Percentiles rank a stretch among this genome's conserved stretches.
Evolutionary conservation across 78 protist species (phyloP).

Genomic region (Diacronema lutheri): DNA sequence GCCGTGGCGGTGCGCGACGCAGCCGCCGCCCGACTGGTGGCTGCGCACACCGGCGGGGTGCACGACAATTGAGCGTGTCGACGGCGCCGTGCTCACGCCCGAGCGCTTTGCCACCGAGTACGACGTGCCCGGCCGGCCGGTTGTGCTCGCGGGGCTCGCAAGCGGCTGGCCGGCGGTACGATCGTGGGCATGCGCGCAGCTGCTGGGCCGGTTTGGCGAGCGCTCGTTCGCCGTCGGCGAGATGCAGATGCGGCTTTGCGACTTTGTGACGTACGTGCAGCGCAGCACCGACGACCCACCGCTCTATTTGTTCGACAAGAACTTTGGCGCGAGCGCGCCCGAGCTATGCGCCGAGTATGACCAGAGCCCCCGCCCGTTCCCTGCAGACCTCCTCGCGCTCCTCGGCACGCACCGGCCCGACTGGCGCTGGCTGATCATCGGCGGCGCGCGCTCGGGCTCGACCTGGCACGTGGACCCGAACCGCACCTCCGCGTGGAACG

Average conservation of each 20-base stretch:
- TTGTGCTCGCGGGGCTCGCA: neutral
- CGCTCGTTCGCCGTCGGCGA: neutral
- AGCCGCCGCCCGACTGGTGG: neutral
- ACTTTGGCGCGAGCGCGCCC: conserved; percentile 55
- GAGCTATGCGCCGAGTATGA: conserved; percentile 43
- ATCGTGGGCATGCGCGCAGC: neutral
- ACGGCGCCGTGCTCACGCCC: neutral
- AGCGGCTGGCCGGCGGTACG: neutral
- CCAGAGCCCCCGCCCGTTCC: neutral
- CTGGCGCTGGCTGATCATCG: conserved; percentile 59
- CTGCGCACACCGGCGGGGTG: neutral
- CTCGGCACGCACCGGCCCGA: conserved; percentile 43
- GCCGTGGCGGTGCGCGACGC: conserved; percentile 6
- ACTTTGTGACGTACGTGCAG: conserved; percentile 43
- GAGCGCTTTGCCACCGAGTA: neutral
- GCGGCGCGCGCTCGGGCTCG: conserved; percentile 67
- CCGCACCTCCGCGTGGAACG: conserved; percentile 24
- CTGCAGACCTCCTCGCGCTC: conserved; percentile 54
- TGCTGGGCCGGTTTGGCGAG: neutral
- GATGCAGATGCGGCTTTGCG: neutral
- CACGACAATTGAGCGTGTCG: neutral
- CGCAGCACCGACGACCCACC: conserved; percentile 62
- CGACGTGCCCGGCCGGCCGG: neutral
- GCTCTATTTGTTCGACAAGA: conserved; percentile 69
- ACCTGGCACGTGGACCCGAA: conserved; percentile 40